These are phyloP conservation scores for Phytophthora nicotianae DNA, from an alignment of 352 stramenopile genomes.

Conservation along the genomic window DNA sequence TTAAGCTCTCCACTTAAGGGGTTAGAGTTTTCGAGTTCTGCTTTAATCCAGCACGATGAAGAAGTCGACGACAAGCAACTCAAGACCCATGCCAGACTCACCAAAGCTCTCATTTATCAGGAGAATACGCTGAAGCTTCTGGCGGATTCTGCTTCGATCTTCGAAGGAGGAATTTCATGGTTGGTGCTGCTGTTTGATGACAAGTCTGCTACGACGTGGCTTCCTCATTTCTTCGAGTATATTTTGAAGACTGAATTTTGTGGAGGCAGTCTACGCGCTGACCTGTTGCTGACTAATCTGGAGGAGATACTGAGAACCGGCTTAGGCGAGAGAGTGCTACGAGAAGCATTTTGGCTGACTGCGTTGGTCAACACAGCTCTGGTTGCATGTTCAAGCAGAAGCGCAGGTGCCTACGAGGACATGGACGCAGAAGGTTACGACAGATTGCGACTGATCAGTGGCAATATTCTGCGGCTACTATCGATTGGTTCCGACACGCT, in stretches of 20 bases:
- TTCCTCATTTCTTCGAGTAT: constrained; percentile 43
- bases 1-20: constrained; percentile 33
- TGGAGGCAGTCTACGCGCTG: constrained; percentile 19
- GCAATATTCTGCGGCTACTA: constrained; percentile 23
- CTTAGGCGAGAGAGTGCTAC: constrained; percentile 10
- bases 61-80: constrained; percentile 15
- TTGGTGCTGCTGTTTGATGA: constrained; percentile 32
- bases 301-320: constrained; percentile 11
- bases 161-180: constrained; percentile 28
- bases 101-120: constrained; percentile 40
- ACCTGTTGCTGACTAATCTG: constrained; percentile 28
- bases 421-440: not conserved
- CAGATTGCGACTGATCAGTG: constrained; percentile 16
- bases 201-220: constrained; percentile 30
- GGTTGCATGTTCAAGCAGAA: constrained; percentile 33
- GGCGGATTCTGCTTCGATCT: constrained; percentile 20
- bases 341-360: constrained; percentile 42
- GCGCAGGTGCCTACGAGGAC: constrained; percentile 14
- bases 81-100: constrained; percentile 14
- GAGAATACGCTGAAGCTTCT: constrained; percentile 38
- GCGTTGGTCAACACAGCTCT: constrained; percentile 49
- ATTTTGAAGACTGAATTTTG: constrained; percentile 34
- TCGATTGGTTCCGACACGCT: constrained; percentile 4
- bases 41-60: constrained; percentile 19
- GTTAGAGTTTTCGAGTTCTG: constrained; percentile 35